phyloP scores from a whole-genome alignment of 2,329 filamentous ascomycete genomes.

The Trichoderma pleuroti region DNA sequence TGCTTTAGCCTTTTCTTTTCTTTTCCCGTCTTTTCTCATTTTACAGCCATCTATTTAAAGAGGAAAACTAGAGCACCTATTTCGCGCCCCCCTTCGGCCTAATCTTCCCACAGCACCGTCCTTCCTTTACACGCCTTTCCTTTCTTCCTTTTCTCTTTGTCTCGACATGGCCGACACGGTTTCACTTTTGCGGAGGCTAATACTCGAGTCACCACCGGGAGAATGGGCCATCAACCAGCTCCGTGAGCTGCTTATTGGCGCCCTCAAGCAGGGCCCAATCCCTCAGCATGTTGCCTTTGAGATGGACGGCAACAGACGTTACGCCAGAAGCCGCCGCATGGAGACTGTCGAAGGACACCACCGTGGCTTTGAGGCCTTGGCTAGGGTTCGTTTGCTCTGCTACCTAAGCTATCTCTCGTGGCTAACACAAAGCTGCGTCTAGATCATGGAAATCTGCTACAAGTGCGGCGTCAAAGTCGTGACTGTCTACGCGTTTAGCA shows the following conservation, averaged over 20 bases:
- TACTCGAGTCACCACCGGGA: constrained; percentile 82
- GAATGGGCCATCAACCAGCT: constrained; percentile 82
- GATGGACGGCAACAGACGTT: constrained; percentile 97
- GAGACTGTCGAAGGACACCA: constrained; percentile 97
- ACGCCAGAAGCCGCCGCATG: constrained; percentile 84
- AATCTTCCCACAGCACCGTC: neutral
- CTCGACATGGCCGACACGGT: constrained; percentile 51
- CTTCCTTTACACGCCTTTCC: neutral
- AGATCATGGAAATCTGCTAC: constrained; percentile 97
- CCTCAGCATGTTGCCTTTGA: constrained; percentile 98
- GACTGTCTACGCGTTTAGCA: constrained; percentile 97
- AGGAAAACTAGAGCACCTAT: neutral
- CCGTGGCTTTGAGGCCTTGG: constrained; percentile 90
- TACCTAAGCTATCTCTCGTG: neutral
- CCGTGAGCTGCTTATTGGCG: constrained; percentile 81
- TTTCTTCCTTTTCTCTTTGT: neutral
- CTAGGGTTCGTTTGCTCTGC: constrained; percentile 59
- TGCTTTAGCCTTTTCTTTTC: constrained; percentile 5
- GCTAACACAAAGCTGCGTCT: constrained; percentile 18
- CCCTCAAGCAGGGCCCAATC: constrained; percentile 83
- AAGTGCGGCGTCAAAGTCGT: constrained; percentile 95
- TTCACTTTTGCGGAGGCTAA: constrained; percentile 59
- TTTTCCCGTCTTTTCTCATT: constrained; percentile 17
- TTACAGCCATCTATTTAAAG: constrained; percentile 5
- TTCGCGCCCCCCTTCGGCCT: neutral